Evolutionary conservation across 768 basidiomycete species (phyloP).

Genomic region (Lactifluus rugatus): DNA sequence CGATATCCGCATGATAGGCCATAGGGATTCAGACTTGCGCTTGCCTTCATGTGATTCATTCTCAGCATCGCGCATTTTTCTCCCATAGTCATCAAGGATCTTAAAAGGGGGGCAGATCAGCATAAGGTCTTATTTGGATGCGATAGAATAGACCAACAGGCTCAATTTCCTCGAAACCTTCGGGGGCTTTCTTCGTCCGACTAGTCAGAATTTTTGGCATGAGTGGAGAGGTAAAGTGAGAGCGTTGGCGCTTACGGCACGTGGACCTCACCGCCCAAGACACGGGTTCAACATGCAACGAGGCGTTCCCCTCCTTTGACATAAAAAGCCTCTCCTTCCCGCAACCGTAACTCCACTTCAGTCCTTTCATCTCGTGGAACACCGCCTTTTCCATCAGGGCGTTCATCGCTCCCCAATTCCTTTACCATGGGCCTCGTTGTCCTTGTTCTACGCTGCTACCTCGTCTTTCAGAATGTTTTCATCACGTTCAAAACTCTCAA

Average conservation of each 20-base stretch:
- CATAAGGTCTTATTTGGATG: not conserved
- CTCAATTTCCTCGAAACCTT: conserved; percentile 93
- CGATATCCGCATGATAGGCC: conserved; percentile 98
- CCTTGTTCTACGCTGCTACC: conserved; percentile 53
- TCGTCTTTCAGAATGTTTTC: conserved; percentile 72
- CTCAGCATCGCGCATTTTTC: conserved; percentile 99
- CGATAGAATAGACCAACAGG: conserved; percentile 34
- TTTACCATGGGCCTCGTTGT: conserved; percentile 55
- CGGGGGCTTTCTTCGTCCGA: conserved; percentile 89
- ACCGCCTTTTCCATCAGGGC: conserved; percentile 12
- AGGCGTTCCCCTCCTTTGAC: conserved; percentile 1
- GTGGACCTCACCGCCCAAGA: conserved; percentile 2
- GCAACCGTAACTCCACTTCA: conserved; percentile 5
- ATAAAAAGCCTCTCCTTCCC: conserved; percentile 8
- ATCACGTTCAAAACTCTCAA: conserved; percentile 81
- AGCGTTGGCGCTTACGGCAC: not conserved
- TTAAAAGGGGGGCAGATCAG: conserved; percentile 25
- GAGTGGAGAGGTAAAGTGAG: conserved; percentile 12
- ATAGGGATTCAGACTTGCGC: conserved; percentile 82
- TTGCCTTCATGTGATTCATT: conserved; percentile 98
- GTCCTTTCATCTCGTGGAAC: conserved; percentile 5
- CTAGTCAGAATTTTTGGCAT: conserved; percentile 95
- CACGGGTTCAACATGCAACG: conserved; percentile 11
- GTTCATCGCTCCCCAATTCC: conserved; percentile 1
- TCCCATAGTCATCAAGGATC: conserved; percentile 96